These are phyloP conservation scores for Tetrahymena borealis DNA, from an alignment of 73 alveolate genomes.

Conservation along the genomic window DNA sequence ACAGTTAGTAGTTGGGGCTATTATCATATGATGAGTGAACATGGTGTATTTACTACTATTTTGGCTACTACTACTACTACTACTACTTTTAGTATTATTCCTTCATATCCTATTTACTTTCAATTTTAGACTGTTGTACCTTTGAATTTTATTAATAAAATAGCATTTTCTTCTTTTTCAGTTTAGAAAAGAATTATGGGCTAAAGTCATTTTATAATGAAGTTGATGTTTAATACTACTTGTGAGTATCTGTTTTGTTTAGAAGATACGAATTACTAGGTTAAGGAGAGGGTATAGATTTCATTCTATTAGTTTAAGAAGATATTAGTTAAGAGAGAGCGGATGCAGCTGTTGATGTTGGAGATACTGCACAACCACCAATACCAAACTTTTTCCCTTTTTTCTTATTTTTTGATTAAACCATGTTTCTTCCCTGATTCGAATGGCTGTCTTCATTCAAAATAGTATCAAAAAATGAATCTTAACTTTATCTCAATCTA, in stretches of 20 bases:
- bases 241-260: background rate
- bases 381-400: background rate
- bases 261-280: background rate
- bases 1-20: background rate
- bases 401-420: background rate
- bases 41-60: background rate
- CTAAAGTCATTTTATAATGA: background rate
- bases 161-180: background rate
- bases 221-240: background rate
- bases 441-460: background rate
- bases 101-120: background rate
- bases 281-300: background rate
- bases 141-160: background rate
- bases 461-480: background rate
- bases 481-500: background rate
- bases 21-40: background rate
- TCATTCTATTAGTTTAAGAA: background rate
- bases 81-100: background rate
- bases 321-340: background rate
- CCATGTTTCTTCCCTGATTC: background rate
- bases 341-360: background rate
- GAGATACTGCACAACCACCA: background rate
- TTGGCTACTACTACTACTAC: background rate
- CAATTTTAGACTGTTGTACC: too few relatives aligned
- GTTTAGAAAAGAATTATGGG: background rate